Conservation (phyloP, 2,329 filamentous ascomycete species). For the Pseudomassariella vexata region DNA sequence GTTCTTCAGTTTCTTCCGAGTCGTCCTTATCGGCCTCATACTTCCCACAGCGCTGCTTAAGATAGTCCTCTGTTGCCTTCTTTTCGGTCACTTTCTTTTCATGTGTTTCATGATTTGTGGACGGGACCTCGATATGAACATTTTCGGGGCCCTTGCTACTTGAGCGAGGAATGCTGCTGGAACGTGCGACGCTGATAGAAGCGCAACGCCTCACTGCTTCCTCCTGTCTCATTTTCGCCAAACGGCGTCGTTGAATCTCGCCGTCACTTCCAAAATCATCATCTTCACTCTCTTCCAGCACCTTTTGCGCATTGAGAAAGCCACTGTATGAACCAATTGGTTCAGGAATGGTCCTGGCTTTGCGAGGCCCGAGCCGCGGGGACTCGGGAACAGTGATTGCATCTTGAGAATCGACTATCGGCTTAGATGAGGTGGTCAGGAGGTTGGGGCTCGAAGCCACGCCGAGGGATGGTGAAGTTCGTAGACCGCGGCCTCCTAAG, state of each 20-base stretch:
- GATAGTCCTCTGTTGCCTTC: constrained; percentile 10
- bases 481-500: constrained; percentile 41
- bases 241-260: constrained; percentile 16
- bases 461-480: constrained; percentile 37
- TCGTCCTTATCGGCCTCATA: constrained; percentile 11
- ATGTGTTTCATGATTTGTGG: constrained; percentile 17
- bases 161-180: constrained; percentile 6
- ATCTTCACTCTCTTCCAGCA: constrained; percentile 13
- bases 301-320: too few relatives aligned
- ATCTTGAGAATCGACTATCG: too few relatives aligned
- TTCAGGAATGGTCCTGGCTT: constrained; percentile 13
- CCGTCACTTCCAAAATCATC: constrained; percentile 19
- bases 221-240: constrained; percentile 18
- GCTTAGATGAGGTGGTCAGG: not conserved
- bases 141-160: constrained; percentile 12
- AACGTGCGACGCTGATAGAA: constrained; percentile 15
- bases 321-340: constrained; percentile 16
- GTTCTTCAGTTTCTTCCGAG: constrained; percentile 25
- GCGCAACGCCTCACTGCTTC: constrained; percentile 20
- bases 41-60: constrained; percentile 11
- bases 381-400: constrained; percentile 13
- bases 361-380: constrained; percentile 9
- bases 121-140: constrained; percentile 22
- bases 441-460: constrained; percentile 38
- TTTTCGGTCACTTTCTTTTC: constrained; percentile 3